Conservation (phyloP, 2,329 filamentous ascomycete species). For the Gaeumannomyces sp. region DNA sequence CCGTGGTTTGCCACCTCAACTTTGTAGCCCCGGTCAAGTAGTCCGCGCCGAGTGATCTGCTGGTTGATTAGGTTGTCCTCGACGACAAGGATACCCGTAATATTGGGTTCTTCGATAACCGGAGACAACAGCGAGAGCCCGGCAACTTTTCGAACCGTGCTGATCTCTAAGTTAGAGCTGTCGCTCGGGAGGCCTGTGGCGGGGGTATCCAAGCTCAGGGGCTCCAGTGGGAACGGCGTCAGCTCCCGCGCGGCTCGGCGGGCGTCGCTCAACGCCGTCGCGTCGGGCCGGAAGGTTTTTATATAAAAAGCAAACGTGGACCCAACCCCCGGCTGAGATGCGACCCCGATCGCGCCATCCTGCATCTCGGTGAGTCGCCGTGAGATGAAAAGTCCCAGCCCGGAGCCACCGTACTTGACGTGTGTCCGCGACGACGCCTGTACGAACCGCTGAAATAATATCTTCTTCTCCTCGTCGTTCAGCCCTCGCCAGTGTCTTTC, state of each 20-base stretch:
- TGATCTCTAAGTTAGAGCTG: too few species aligned
- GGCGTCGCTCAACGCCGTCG: constrained; percentile 33
- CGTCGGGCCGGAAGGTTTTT: constrained; percentile 43
- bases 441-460: constrained; percentile 72
- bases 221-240: background rate
- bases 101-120: constrained; percentile 16
- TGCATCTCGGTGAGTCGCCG: constrained; percentile 74
- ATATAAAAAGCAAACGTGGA: constrained; percentile 73
- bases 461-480: constrained; percentile 62
- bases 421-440: constrained; percentile 72
- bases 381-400: constrained; percentile 73
- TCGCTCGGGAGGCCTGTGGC: background rate
- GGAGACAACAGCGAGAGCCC: background rate
- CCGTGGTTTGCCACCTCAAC: constrained; percentile 53
- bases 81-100: constrained; percentile 45
- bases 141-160: background rate
- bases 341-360: constrained; percentile 72
- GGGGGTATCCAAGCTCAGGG: background rate
- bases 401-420: constrained; percentile 72
- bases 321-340: constrained; percentile 61
- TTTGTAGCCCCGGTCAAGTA: constrained; percentile 42
- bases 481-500: constrained; percentile 69
- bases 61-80: constrained; percentile 59
- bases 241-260: background rate
- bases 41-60: constrained; percentile 45